phyloP scores from a whole-genome alignment of 345 rosid genomes.

The Crucihimalaya himalaica region DNA sequence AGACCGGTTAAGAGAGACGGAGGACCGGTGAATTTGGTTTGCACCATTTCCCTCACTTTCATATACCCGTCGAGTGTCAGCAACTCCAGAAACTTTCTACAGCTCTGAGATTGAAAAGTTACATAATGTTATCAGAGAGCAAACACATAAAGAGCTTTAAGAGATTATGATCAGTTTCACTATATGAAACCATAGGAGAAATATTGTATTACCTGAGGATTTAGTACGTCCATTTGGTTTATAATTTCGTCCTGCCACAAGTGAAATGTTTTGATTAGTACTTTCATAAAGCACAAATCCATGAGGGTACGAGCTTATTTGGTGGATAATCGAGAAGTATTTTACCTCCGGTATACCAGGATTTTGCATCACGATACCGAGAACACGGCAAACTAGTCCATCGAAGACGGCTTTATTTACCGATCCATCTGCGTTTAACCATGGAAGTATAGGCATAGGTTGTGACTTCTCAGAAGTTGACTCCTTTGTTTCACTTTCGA shows the following conservation, averaged over 20 bases:
- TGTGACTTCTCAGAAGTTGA: slow-evolving; percentile 39
- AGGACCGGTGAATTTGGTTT: slow-evolving; percentile 48
- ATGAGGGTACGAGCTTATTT: background rate
- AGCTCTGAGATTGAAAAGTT: slow-evolving; percentile 49
- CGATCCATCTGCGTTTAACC: slow-evolving; percentile 93
- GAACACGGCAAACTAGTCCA: slow-evolving; percentile 79
- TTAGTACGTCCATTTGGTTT: slow-evolving; percentile 64
- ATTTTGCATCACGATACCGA: slow-evolving; percentile 85
- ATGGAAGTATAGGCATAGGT: slow-evolving; percentile 68
- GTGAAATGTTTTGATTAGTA: slow-evolving; percentile 15
- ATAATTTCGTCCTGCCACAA: slow-evolving; percentile 70
- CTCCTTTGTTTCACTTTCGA: slow-evolving; percentile 17
- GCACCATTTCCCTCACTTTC: slow-evolving; percentile 61
- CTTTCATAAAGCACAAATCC: background rate
- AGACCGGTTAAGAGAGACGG: slow-evolving; percentile 58
- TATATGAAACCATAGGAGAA: background rate
- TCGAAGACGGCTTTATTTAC: slow-evolving; percentile 60
- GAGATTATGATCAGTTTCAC: background rate
- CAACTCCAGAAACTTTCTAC: slow-evolving; percentile 67
- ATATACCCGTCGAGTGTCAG: slow-evolving; percentile 73
- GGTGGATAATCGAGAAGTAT: background rate
- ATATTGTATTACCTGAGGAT: slow-evolving; percentile 70
- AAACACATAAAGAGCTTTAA: background rate
- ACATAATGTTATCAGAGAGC: background rate
- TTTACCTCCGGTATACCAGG: slow-evolving; percentile 92